These are phyloP conservation scores for Straminergon stramineum DNA, from an alignment of 225 moss, liverwort and hornwort genomes.

Conservation along the genomic window DNA sequence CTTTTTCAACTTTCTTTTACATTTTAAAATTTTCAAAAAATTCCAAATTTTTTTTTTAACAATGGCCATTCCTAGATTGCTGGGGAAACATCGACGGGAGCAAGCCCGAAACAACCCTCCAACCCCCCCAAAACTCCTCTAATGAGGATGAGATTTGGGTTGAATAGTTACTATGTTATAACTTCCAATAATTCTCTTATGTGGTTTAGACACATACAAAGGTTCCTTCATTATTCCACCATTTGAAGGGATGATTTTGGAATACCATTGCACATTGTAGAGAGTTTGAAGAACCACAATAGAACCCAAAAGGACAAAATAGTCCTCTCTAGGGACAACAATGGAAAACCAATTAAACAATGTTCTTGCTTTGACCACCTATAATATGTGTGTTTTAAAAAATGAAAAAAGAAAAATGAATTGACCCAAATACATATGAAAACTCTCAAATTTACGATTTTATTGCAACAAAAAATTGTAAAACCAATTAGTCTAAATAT, in stretches of 20 bases:
- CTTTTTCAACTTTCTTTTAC: no score
- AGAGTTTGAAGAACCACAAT: background rate
- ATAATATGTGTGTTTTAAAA: background rate
- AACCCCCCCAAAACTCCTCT: no score
- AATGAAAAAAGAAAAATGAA: background rate
- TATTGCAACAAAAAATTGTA: background rate
- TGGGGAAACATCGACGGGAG: no score
- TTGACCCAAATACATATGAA: background rate
- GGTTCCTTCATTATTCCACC: background rate
- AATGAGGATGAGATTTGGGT: background rate
- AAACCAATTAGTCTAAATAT: background rate
- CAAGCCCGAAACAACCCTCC: no score
- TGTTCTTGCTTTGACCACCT: background rate
- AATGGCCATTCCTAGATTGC: no score
- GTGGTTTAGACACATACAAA: background rate
- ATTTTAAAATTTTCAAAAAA: no score
- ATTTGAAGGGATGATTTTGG: background rate
- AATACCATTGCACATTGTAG: background rate
- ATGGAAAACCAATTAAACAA: background rate
- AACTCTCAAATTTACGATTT: background rate
- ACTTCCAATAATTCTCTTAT: background rate
- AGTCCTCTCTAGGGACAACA: no score
- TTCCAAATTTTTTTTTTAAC: no score
- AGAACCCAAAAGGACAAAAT: background rate
- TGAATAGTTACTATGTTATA: background rate